phyloP scores from a whole-genome alignment of 768 basidiomycete species.

The Amanita thiersii region DNA sequence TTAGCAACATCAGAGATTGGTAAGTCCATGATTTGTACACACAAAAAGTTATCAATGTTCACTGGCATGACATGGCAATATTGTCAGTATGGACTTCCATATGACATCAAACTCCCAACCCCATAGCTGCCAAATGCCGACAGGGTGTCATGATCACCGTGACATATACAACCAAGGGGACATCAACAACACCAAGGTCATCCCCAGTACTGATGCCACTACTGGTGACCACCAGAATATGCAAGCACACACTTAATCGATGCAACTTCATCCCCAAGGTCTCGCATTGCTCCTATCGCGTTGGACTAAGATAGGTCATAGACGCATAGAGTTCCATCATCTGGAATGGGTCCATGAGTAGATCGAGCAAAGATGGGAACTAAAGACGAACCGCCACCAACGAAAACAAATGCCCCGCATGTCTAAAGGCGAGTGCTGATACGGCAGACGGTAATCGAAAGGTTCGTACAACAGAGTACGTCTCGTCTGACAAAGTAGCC shows the following conservation, averaged over 20 bases:
- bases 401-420: constrained; percentile 41
- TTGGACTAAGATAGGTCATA: constrained; percentile 54
- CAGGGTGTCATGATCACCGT: too few species aligned
- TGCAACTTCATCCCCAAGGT: constrained; percentile 50
- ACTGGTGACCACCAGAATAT: too few species aligned
- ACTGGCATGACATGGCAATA: too few species aligned
- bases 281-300: constrained; percentile 55
- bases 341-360: neutral
- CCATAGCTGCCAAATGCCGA: too few species aligned
- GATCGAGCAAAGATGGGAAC: neutral
- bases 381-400: constrained; percentile 47
- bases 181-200: too few species aligned
- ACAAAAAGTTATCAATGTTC: too few species aligned
- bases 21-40: too few species aligned
- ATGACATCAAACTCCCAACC: too few species aligned
- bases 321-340: constrained; percentile 62
- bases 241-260: constrained; percentile 48
- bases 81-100: too few species aligned
- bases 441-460: constrained; percentile 41
- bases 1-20: too few species aligned
- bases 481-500: neutral
- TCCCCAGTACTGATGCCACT: too few species aligned
- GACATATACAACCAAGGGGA: too few species aligned
- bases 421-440: constrained; percentile 45
- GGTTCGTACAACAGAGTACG: constrained; percentile 15